Percentiles rank a stretch among this genome's conserved stretches.
phyloP scores from a whole-genome alignment of 2,329 filamentous ascomycete genomes.

The Massarina eburnea region DNA sequence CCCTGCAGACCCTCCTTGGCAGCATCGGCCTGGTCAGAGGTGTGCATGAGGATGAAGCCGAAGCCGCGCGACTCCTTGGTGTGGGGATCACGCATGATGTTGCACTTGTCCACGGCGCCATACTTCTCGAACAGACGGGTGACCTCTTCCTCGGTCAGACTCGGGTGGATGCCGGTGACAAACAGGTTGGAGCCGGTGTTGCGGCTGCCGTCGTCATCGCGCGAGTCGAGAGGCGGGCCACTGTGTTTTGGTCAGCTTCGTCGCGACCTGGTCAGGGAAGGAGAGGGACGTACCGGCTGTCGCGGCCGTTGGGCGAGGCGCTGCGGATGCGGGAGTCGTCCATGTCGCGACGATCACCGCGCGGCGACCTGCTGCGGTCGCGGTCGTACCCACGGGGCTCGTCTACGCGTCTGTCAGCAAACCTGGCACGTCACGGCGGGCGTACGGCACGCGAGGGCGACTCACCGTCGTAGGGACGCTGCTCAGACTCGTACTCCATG shows the following conservation, averaged over 20 bases:
- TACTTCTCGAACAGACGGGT: conserved; percentile 98
- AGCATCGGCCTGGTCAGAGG: conserved; percentile 90
- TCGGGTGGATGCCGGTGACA: conserved; percentile 95
- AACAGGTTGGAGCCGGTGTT: conserved; percentile 99
- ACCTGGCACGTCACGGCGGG: conserved; percentile 5
- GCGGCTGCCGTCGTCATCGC: conserved; percentile 71
- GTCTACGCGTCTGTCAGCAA: conserved; percentile 43
- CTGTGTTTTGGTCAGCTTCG: conserved; percentile 37
- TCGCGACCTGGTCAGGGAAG: conserved; percentile 3
- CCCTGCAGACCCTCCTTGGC: conserved; percentile 95
- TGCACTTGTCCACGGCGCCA: conserved; percentile 97
- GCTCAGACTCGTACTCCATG: conserved; percentile 68
- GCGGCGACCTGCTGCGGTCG: conserved; percentile 67
- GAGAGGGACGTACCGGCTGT: conserved; percentile 35
- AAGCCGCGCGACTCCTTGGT: conserved; percentile 98
- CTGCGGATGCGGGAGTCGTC: conserved; percentile 64
- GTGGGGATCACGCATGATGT: conserved; percentile 99
- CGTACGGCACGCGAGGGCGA: conserved; percentile 15
- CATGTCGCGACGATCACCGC: conserved; percentile 50
- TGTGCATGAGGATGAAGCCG: conserved; percentile 99
- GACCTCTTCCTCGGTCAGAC: conserved; percentile 85
- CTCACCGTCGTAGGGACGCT: conserved; percentile 67
- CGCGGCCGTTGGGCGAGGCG: conserved; percentile 64
- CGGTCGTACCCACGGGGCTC: conserved; percentile 65
- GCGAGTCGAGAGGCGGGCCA: conserved; percentile 51